These are phyloP conservation scores for Insectozyma bohioensis DNA, from an alignment of 1,139 yeast genomes.

Conservation along the genomic window DNA sequence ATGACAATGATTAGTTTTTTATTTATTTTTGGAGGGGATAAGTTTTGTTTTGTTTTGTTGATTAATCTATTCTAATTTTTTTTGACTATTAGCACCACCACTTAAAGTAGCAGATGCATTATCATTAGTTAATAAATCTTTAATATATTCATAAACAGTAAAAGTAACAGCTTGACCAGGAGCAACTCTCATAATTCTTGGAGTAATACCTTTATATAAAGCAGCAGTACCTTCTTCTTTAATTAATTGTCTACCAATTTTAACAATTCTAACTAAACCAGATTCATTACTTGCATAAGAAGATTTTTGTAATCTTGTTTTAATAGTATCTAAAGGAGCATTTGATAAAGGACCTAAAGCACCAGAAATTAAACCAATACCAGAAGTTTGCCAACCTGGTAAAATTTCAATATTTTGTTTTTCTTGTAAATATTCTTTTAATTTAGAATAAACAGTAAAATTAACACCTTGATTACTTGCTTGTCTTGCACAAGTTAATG, in stretches of 20 bases:
- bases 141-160: slow-evolving; percentile 91
- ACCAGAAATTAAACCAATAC: slow-evolving; percentile 89
- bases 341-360: slow-evolving; percentile 97
- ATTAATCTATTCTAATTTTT: no score
- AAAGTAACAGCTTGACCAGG: slow-evolving; percentile 99
- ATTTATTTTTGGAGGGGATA: no score
- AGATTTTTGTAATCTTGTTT: slow-evolving; percentile 94
- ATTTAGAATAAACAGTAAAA: slow-evolving; percentile 89
- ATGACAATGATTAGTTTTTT: no score
- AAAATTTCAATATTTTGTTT: slow-evolving; percentile 64
- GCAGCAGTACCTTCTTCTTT: slow-evolving; percentile 89
- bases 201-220: slow-evolving; percentile 94
- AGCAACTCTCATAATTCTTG: slow-evolving; percentile 98
- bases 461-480: slow-evolving; percentile 99
- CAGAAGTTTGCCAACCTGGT: slow-evolving; percentile 93
- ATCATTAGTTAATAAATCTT: slow-evolving; percentile 57
- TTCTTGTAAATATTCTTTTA: slow-evolving; percentile 69
- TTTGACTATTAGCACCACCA: no score
- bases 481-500: slow-evolving; percentile 95
- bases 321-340: slow-evolving; percentile 96
- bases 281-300: slow-evolving; percentile 69
- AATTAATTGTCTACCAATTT: slow-evolving; percentile 79
- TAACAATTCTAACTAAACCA: slow-evolving; percentile 71
- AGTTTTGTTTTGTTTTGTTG: no score
- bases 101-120: no score